A percentile compares a stretch with the other conserved stretches of the same genome.
Evolutionary conservation across 2,329 filamentous ascomycete genomes (phyloP).

Genomic region (Fusarium nygamai): DNA sequence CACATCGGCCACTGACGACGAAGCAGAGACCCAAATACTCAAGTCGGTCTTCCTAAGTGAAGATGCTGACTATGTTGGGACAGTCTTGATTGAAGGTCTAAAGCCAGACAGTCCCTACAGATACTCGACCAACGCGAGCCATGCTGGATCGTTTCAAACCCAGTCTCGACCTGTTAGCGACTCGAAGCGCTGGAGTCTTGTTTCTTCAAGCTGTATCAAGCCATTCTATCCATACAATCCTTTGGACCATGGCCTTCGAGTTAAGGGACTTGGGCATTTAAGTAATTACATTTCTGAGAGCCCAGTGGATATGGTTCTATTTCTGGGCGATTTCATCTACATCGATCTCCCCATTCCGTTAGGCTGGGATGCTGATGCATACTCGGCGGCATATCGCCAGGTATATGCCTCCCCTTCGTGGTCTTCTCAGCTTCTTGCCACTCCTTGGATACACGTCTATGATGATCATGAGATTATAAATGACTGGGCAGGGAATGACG

Average conservation of each 20-base stretch:
- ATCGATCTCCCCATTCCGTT: neutral
- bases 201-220: neutral
- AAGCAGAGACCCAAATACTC: rapidly evolving
- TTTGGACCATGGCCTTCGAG: neutral
- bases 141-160: neutral
- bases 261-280: neutral
- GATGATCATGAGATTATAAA: neutral
- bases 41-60: rapidly evolving
- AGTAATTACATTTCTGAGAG: neutral
- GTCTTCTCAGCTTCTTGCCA: neutral
- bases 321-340: neutral
- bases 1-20: rapidly evolving
- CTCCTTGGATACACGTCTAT: neutral
- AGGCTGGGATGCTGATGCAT: neutral
- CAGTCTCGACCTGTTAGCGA: neutral
- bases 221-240: neutral
- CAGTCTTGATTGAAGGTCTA: neutral
- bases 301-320: neutral
- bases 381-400: neutral
- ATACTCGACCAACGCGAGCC: neutral
- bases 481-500: neutral
- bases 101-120: neutral
- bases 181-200: neutral
- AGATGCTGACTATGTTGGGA: neutral
- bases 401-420: neutral